Base-by-base conservation (phyloP, 306 rosid species). In the Fragaria iinumae region DNA sequence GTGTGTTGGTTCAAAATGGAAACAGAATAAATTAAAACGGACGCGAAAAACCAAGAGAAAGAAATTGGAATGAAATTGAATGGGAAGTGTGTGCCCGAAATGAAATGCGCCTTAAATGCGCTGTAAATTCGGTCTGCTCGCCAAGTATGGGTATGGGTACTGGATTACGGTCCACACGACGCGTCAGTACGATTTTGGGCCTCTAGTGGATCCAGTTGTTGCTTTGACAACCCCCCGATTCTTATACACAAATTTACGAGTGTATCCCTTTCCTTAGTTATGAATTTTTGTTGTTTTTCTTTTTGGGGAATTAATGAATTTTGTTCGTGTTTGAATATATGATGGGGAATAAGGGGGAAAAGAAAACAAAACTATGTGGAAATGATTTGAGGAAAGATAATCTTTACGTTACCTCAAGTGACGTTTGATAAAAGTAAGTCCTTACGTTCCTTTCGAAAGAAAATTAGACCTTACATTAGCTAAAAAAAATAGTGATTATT, bases 41-140 rank as follows among this genome's bases (percentile, higher is more conserved):
- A 70, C 71, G 38, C 70, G n/a, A 75, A 75, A 80, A 80, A 47
- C 23, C 32, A 25, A n/a, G 45, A 29, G 48, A 23, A 49, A 49
- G 6, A 5, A 59, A 56, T 34, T 32, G 7, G 47, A 79, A 32
- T 23, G 44, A 44, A 69, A 71, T 32, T 55, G 72, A 74, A 44
- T 63, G 66, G 52, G 11, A 36, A 43, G 12, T 71, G 20, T 71
- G 20, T 8, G 65, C 48, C 80, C 77, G 69, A 71, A 81, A 81
- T 62, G 80, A 76, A 81, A 76, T 76, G 81, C 84, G 72, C 57
- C 9, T 32, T 27, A 60, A 57, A 74, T 74, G 81, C 84, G 72
- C 57, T 16, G 45, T 27, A 60, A 57, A 74, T 74, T 59, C 69
- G 57, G 29, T 73, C 44, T 38, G 36, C 36, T 43, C 43, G 5